Evolutionary conservation across 768 basidiomycete species (phyloP).

Genomic region (Gyrodon lividus): DNA sequence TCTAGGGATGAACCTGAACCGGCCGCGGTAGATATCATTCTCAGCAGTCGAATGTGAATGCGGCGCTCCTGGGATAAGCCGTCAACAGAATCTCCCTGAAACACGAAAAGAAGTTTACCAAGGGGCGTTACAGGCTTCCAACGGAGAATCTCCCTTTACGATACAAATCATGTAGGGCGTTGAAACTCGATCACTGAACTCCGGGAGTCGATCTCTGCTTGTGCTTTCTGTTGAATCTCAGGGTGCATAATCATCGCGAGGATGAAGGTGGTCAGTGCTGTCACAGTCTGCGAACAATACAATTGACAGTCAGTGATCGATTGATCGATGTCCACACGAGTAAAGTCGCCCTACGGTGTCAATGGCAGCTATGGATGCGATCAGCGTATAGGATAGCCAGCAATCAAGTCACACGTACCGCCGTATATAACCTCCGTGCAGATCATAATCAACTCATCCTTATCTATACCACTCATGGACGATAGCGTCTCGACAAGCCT

Average conservation of each 20-base stretch:
- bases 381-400: neutral
- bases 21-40: neutral
- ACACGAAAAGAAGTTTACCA: neutral
- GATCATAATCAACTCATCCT: slow-evolving; percentile 3
- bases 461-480: neutral
- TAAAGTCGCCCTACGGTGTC: slow-evolving; percentile 1
- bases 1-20: slow-evolving; percentile 1
- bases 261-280: slow-evolving; percentile 7
- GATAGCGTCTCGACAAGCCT: slow-evolving; percentile 1
- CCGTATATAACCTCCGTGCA: slow-evolving; percentile 2
- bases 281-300: slow-evolving; percentile 1
- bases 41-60: neutral
- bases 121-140: slow-evolving; percentile 1
- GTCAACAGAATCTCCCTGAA: neutral
- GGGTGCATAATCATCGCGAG: slow-evolving; percentile 17
- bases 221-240: slow-evolving; percentile 6
- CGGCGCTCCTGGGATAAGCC: neutral
- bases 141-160: slow-evolving; percentile 23
- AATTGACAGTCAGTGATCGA: too few relatives aligned
- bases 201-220: slow-evolving; percentile 4
- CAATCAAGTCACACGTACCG: neutral
- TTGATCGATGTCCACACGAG: neutral
- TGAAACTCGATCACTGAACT: slow-evolving; percentile 2
- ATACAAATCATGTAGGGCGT: slow-evolving; percentile 6
- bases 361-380: neutral